Base-by-base conservation (phyloP, 176 grass and related monocot genomes). In the Dactylis glomerata region DNA sequence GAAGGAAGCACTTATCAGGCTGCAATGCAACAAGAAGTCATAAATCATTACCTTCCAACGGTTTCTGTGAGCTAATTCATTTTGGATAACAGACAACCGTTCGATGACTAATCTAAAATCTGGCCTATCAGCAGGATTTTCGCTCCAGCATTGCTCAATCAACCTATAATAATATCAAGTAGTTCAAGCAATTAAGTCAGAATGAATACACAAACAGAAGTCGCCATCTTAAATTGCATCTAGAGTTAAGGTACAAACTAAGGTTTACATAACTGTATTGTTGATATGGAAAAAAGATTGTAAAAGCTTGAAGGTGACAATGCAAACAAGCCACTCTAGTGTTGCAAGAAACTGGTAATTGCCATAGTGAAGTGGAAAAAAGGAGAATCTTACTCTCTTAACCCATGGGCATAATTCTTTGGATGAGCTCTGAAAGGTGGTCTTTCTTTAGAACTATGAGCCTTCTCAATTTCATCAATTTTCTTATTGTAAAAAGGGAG, bases 61-160 rank as follows among this genome's bases (percentile, higher is more conserved):
- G 72, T 85, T 92, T 67, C 72, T 96, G 19, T 46, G 75, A 64
- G 84, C 17, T 76, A 92, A 73, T 81, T 90, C 73, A n/a, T 77
- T 86, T 79, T 94, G 89, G 72, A 99, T 99, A 30, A 27, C 7
- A 75, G 88, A 81, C 37, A 99, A 76, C 20, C 10, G 82, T 51
- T 89, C 75, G 83, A 98, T 94, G 62, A 99, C 87, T 27, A 83
- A 81, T 83, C 54, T 96, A 88, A 95, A 99, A 65, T 85, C 84
- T 32, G 96, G 96, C 51, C 96, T 95, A 7, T 90, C 55, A 62
- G 86, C 75, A 81, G 96, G 93, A 86, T 94, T 91, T 74, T 99
- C 89, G 22, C 88, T 99, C 96, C 96, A 99, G 88, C 89, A 99
- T 75, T 94, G 59, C 44, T 96, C 93, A 83, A 99, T 99, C 81